Conservation (phyloP, 176 grass and related monocot species). For the Themeda triandra region DNA sequence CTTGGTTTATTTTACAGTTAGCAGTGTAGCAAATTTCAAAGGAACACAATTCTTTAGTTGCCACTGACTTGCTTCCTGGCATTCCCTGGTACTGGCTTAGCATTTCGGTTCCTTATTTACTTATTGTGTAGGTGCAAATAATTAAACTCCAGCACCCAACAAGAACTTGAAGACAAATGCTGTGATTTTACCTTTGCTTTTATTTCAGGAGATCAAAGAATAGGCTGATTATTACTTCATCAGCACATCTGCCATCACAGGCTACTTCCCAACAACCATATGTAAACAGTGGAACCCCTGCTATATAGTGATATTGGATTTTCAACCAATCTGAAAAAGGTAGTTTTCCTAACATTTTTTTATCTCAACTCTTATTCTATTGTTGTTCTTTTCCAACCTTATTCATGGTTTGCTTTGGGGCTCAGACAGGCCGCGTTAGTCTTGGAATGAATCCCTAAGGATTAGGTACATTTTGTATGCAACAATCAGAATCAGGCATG, state of each 20-base stretch:
- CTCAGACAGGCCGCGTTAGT: not conserved
- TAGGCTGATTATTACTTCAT: conserved; percentile 56
- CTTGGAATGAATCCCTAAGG: not conserved
- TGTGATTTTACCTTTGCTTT: not conserved
- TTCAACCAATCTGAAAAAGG: conserved; percentile 45
- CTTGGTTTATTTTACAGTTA: conserved; percentile 28
- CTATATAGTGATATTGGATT: conserved; percentile 37
- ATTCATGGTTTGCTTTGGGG: not conserved
- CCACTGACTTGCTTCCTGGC: conserved; percentile 55
- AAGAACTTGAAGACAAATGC: not conserved
- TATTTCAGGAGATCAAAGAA: conserved; percentile 63
- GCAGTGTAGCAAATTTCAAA: conserved; percentile 46
- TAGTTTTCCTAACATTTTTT: no score
- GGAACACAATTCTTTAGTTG: conserved; percentile 25
- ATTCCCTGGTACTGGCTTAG: conserved; percentile 55
- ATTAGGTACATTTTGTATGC: not conserved
- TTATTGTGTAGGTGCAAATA: no score
- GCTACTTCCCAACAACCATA: conserved; percentile 61
- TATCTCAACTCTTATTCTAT: not conserved
- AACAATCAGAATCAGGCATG: not conserved
- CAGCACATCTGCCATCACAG: conserved; percentile 57
- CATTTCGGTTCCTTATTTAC: conserved; percentile 67
- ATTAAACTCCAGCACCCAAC: not conserved
- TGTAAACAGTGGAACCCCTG: conserved; percentile 54
- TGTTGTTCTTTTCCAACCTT: not conserved